These are phyloP conservation scores for Fraxinus angustifolia DNA, from an alignment of 305 asterid genomes.

Conservation along the genomic window DNA sequence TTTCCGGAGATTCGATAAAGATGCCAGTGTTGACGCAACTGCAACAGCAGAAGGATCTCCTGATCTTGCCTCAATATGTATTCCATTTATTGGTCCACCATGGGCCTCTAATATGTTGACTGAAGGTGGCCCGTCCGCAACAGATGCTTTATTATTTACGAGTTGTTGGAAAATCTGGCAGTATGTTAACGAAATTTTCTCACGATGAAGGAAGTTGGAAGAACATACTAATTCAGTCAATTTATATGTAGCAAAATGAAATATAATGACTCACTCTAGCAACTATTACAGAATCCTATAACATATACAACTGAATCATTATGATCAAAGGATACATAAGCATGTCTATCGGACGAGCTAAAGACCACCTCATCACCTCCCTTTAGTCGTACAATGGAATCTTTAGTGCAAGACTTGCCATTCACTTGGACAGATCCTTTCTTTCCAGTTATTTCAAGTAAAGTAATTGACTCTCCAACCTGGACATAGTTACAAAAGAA, in stretches of 20 bases:
- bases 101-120: constrained; percentile 69
- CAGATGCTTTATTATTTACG: constrained; percentile 36
- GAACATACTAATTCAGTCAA: neutral
- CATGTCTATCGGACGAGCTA: constrained; percentile 59
- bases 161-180: constrained; percentile 77
- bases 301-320: constrained; percentile 16
- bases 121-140: constrained; percentile 47
- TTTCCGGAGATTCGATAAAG: constrained; percentile 53
- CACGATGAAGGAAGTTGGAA: constrained; percentile 1
- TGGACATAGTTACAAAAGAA: constrained; percentile 22
- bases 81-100: constrained; percentile 57
- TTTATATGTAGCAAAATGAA: constrained; percentile 11
- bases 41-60: constrained; percentile 72
- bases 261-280: neutral
- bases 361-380: constrained; percentile 90
- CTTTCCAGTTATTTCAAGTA: constrained; percentile 80
- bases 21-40: constrained; percentile 68
- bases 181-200: constrained; percentile 47
- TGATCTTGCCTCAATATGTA: constrained; percentile 69
- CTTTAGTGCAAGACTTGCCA: constrained; percentile 64
- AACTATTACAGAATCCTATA: neutral
- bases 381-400: constrained; percentile 58
- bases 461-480: constrained; percentile 57
- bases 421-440: constrained; percentile 83
- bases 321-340: constrained; percentile 79